Base-by-base conservation (phyloP, 2,329 filamentous ascomycete genomes). In the Aspergillus spinulosporus region DNA sequence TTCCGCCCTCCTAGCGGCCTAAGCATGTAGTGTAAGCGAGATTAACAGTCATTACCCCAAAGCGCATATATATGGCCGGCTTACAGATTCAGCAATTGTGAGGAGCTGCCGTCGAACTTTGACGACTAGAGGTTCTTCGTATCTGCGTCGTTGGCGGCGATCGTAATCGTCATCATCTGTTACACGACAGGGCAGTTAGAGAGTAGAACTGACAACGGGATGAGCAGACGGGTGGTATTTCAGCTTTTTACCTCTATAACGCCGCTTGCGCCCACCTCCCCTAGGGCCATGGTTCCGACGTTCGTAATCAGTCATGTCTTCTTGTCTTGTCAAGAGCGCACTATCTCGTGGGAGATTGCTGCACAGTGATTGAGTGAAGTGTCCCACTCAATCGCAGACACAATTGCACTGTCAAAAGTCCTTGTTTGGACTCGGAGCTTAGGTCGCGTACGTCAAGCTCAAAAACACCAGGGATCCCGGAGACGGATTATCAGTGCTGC, bases 21-120 rank as follows among this genome's bases (percentile, higher is more conserved):
- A 62, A 34, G 21, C 15, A 12, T 32, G 29, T n/a, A 32, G 36
- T 45, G 40, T 56, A 37, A 61, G 56, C 43, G 36, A 40, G 31
- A 12, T 14, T 5, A 36, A 9, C 12, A 26, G 11, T n/a, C 36
- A 43, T n/a, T 31, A 9, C 31, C 11, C 31, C 7, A 26, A 29
- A 29, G 32, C 34, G 39, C 15, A 49, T 9, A 49, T 45, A 44
- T 49, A 5, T 21, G 26, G 37, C 36, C 43, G 4, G 44, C 67
- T 37, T 73, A 81, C 79, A 65, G 89, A 91, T 76, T 96, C 92
- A 59, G 90, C 91, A 65, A 96, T 86, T 55, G 84, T 82, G 50
- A 95, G 80, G 47, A 96, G 82, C 74, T 93, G 89, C 68, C 88
- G 88, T 64, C 90, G 87, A 60, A 96, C 80, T 61, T 86, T 87